Conservation (phyloP, 179 eudicot species). For the Actinidia polygama region DNA sequence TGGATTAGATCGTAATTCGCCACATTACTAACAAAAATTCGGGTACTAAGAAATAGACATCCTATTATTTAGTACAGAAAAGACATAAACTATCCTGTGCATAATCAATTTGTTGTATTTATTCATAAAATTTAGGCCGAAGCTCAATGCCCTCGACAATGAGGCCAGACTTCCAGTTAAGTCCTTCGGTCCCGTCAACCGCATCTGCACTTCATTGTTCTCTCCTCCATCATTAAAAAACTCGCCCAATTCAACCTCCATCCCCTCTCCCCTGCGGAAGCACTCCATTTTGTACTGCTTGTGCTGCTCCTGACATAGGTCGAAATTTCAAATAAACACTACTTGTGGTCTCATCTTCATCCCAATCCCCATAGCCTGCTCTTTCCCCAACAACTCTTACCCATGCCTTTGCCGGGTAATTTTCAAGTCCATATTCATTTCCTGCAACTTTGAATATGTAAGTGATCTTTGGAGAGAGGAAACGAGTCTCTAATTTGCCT, state of each 20-base stretch:
- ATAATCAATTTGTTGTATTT: not conserved
- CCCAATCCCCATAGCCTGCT: not conserved
- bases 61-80: too few species aligned
- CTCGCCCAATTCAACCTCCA: constrained; percentile 5
- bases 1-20: too few species aligned
- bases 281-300: not conserved
- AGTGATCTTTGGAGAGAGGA: constrained; percentile 44
- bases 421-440: constrained; percentile 31
- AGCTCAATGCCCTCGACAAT: constrained; percentile 51
- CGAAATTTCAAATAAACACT: not conserved
- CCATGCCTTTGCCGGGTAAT: constrained; percentile 27
- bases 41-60: too few species aligned
- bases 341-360: constrained; percentile 1
- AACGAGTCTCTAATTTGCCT: constrained; percentile 38
- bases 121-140: constrained; percentile 17
- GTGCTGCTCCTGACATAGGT: not conserved
- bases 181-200: constrained; percentile 16
- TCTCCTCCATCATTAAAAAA: constrained; percentile 23
- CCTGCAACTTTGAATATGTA: constrained; percentile 40
- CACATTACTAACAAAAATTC: too few species aligned
- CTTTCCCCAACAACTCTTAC: constrained; percentile 33
- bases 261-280: not conserved
- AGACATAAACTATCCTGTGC: too few species aligned
- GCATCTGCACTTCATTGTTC: constrained; percentile 30
- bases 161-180: constrained; percentile 31